Conservation (phyloP, 352 stramenopile species). For the Phytophthora constricta region DNA sequence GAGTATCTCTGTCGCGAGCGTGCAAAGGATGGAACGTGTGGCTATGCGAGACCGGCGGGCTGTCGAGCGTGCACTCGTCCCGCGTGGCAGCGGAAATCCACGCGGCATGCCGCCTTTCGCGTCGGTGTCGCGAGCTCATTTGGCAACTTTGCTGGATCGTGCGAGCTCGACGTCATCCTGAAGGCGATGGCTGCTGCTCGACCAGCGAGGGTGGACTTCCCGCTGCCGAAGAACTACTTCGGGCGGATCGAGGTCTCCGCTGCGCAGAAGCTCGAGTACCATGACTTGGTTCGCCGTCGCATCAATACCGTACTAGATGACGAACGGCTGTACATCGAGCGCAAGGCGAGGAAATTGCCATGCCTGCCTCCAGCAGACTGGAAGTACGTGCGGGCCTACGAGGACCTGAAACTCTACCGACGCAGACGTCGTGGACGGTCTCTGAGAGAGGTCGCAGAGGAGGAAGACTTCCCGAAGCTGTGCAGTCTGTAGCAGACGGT, state of each 20-base stretch:
- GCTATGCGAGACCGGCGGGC: not conserved
- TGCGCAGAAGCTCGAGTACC: conserved; percentile 43
- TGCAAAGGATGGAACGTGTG: not conserved
- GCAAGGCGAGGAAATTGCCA: conserved; percentile 25
- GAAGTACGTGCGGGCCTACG: conserved; percentile 44
- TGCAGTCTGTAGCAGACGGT: conserved; percentile 14
- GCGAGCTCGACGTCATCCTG: not conserved
- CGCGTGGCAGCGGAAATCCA: conserved; percentile 11
- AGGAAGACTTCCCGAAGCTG: conserved; percentile 30
- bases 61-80: conserved; percentile 24
- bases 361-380: conserved; percentile 45
- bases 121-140: conserved; percentile 20
- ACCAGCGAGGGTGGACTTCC: conserved; percentile 19
- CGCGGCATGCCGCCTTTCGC: conserved; percentile 5
- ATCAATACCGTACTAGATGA: conserved; percentile 32
- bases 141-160: conserved; percentile 6
- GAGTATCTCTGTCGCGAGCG: conserved; percentile 1
- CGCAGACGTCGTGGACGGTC: conserved; percentile 22
- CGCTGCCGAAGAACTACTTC: conserved; percentile 40
- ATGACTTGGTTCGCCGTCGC: conserved; percentile 22
- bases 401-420: conserved; percentile 49
- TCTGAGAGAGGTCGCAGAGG: conserved; percentile 20
- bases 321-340: conserved; percentile 33
- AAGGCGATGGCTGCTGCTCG: not conserved
- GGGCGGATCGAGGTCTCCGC: conserved; percentile 28